Evolutionary conservation across 805 yeast species (phyloP), one percentile per base, ranked within the genome.

Genomic region (Yarrowia alimentaria): DNA sequence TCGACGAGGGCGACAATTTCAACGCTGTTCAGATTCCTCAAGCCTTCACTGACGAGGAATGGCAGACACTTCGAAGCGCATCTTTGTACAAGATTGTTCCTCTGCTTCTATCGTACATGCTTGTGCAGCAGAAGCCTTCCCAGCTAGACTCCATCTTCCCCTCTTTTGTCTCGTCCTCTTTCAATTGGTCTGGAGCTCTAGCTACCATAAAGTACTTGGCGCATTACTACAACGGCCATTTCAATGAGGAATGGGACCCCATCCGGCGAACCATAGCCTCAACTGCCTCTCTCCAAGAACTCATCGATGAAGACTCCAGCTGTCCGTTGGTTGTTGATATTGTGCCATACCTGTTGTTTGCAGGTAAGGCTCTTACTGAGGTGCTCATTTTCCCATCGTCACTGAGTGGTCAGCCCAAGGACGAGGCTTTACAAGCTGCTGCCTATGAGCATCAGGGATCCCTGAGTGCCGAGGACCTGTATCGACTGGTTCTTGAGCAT

Each of bases 171-270:
- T 13, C 4, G 8, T 17, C 14, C 12, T 4, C 18, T 3, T 28
- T 32, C 33, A 40, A 40, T 18, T 40, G 47, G 47, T n/a, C 22
- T 6, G 47, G 33, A 6, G 24, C 33, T 18, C 18, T 40, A 10
- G 47, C 33, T 4, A 40, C 33, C 12, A 11, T 40, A 12, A 26
- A 40, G 19, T 40, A 26, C 19, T 13, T 40, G 47, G 13, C 25
- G 18, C 9, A 25, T 14, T 40, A 40, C 14, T 40, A 40, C 33
- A 13, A 40, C 14, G 25, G 33, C 3, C 28, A 40, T 13, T n/a
- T 5, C 19, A 18, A 26, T 3, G 8, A 10, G 25, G 33, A 25
- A 13, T 40, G 47, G 47, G 33, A 40, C 11, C 47, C 47, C 5
- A 40, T 40, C 6, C n/a, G 11, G 12, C 33, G 33, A 19, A 40